Base-by-base conservation (phyloP, 495 filamentous ascomycete species). In the Penicillium paxilli region DNA sequence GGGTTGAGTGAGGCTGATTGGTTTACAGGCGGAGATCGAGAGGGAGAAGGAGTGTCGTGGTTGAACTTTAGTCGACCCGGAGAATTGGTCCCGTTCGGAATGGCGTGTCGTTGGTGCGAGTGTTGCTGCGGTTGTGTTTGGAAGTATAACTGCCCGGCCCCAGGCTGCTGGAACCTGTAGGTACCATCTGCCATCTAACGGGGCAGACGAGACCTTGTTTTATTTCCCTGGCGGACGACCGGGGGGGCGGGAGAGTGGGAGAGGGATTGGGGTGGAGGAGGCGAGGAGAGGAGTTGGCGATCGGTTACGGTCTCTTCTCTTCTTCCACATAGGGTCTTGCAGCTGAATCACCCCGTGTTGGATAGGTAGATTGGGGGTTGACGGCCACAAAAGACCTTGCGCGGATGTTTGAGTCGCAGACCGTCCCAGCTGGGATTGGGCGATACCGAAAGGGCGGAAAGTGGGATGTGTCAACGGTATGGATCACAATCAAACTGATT, bases 141-240 rank as follows among this genome's bases (percentile, higher is more conserved):
- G 59, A 80, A 86, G 67, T 75, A 81, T 66, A 81, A 84, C 66
- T 81, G 83, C 71, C 83, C 81, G 76, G 81, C 78, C 73, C 82
- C 82, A 78, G 84, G 73, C 80, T 87, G 83, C 75, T 84, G 83
- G 80, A 85, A 88, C 73, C 85, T 84, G 79, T 87, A 84, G 69
- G 78, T 79, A 86, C 84, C 88, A 89, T 92, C 88, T 83, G 88
- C 88, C 88, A 91, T 91, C 81, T 84, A 87, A 79, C 69, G 72
- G 68, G 71, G 70, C 72, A 71, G 70, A 76, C 61, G 70, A 72
- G 64, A 72, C 69, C 70, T 64, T 64, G 62, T 57, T 55, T 67
- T 65, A 54, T 65, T 64, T 63, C 55, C 57, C 58, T 70, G 64
- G 48, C 44, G 57, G 46, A 51, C 52, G 37, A 61, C 62, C 49